Evolutionary conservation across 2,329 filamentous ascomycete genomes (phyloP), one percentile per base, ranked within the genome.

Genomic region (Cladophialophora chaetospira): DNA sequence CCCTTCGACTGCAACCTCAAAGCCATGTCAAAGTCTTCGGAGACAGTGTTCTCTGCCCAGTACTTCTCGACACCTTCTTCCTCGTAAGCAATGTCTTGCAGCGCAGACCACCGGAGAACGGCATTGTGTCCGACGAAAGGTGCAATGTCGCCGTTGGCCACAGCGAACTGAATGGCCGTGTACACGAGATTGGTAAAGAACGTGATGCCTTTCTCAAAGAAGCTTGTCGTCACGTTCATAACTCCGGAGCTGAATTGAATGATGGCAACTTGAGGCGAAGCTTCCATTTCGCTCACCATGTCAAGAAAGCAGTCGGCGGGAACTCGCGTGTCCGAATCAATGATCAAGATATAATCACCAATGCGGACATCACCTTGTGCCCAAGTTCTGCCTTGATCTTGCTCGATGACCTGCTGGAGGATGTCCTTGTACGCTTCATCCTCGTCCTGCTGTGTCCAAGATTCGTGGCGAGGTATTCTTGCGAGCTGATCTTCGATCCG

Each of bases 351-450:
- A 63, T 84, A 92, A 73, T 95, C 89, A 54, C 91, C 91, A 23
- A 95, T 79, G 50, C 90, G 88, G 65, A 96, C 87, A 72, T 94
- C 91, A 60, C 90, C 91, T 68, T 91, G 89, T 15, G 89, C 89
- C 81, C 81, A 82, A 0, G 83, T 79, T 28, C 77, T 74, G 11
- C 75, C 78, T 48, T 77, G 72, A 44, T 82, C 77, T 63, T 83
- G 80, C 51, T 77, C 73, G 26, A 85, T 71, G 11, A 82, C 81
- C 47, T 78, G 73, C 71, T 73, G 31, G 82, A 75, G 15, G 74
- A 77, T 25, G 67, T 68, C 23, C 38, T 79, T 74, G 63, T 86
- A 86, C 23, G 77, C 74, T 5, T 73, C 66, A 35, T 67, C 67
- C 47, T 76, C 73, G 38, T 75, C 69, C 8, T 66, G 65, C 26